Evolutionary conservation across 164 flowering plant genomes (phyloP).

Genomic region (Litsea cubeba): DNA sequence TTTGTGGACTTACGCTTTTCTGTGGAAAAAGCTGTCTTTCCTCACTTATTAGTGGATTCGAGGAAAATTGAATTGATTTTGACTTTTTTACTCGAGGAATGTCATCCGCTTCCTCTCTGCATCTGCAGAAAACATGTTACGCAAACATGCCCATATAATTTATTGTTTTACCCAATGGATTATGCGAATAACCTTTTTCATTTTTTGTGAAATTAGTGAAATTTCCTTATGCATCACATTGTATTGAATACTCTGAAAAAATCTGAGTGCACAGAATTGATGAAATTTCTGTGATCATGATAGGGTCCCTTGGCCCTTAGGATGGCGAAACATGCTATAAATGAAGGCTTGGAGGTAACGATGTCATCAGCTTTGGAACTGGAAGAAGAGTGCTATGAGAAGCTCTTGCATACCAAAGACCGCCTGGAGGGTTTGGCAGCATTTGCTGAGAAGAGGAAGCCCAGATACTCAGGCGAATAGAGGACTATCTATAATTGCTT

Average conservation of each 20-base stretch:
- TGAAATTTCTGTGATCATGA: not conserved
- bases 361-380: constrained; percentile 48
- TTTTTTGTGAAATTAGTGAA: too few species aligned
- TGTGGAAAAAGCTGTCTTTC: too few species aligned
- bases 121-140: too few species aligned
- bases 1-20: too few species aligned
- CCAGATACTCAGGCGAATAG: constrained; percentile 60
- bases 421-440: constrained; percentile 91
- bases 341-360: constrained; percentile 54
- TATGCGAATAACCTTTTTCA: too few species aligned
- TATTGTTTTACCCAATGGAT: too few species aligned
- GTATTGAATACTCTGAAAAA: not conserved
- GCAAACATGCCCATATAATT: too few species aligned
- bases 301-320: constrained; percentile 89
- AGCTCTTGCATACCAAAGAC: constrained; percentile 65
- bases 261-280: not conserved
- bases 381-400: constrained; percentile 76
- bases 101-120: too few species aligned
- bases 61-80: too few species aligned
- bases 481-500: not conserved
- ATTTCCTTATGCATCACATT: too few species aligned
- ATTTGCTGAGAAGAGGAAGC: constrained; percentile 91
- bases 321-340: constrained; percentile 84
- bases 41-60: too few species aligned
- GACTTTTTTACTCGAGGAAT: too few species aligned